Evolutionary conservation across 1,139 yeast genomes (phyloP), one percentile per base, ranked within the genome.

Genomic region (Pichia kudriavzevii): DNA sequence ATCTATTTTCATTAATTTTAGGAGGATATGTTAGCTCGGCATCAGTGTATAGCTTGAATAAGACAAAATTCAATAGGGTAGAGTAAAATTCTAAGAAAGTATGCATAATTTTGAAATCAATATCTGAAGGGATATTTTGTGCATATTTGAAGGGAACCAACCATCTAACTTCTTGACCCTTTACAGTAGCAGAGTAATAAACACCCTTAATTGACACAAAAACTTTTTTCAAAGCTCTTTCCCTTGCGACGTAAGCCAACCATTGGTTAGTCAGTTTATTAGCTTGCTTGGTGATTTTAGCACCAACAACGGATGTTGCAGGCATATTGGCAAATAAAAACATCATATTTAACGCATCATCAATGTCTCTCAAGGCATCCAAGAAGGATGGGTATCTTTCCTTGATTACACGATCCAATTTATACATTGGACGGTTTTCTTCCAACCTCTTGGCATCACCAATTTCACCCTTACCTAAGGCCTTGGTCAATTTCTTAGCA

Each of bases 131-230:
- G 50, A 91, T 81, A 58, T 83, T 82, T 58, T 91, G 94, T 16
- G 98, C 95, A 66, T 88, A 91, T 60, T 87, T 88, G 71, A 80
- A 91, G 19, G 99, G 99, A 32, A 85, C 94, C 45, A 91, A 72
- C 98, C 98, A 91, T 64, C 93, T 75, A 34, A 91, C 70, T 48
- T 84, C 95, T 60, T 88, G 95, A 42, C 98, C 98, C 58, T 73
- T 78, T 31, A 91, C 78, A 43, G 60, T 74, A 26, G 96, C 97
- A 59, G 88, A 88, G 58, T 91, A 93, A 62, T 91, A 91, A 17
- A 88, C 94, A 63, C 99, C 99, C 61, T 93, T 91, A 56, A 91
- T 91, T 36, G 95, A 83, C 24, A 91, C 96, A 63, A 91, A 91
- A 8, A 88, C 95, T 59, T 91, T 91, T 50, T 79, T 77, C 47